These are phyloP conservation scores for Rhodotorula paludigena DNA, from an alignment of 768 basidiomycete genomes.

Conservation along the genomic window DNA sequence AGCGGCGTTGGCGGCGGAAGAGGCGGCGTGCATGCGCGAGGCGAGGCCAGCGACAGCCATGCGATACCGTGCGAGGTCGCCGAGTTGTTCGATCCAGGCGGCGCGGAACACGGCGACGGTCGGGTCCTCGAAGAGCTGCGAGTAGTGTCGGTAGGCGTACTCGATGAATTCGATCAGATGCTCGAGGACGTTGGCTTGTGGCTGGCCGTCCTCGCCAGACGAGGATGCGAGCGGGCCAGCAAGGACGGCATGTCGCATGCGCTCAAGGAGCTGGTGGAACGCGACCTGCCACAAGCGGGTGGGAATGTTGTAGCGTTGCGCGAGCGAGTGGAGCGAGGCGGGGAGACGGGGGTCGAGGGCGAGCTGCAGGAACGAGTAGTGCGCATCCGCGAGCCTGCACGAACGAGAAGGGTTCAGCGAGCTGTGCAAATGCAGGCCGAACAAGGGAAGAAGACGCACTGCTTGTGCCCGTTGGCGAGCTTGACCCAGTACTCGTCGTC, in stretches of 20 bases:
- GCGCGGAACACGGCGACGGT: slow-evolving; percentile 64
- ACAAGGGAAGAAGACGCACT: slow-evolving; percentile 53
- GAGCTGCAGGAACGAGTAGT: slow-evolving; percentile 79
- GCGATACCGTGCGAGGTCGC: slow-evolving; percentile 88
- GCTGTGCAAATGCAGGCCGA: slow-evolving; percentile 17
- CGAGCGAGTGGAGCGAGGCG: slow-evolving; percentile 78
- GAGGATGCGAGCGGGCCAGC: slow-evolving; percentile 43
- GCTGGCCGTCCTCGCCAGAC: not conserved
- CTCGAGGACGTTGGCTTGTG: slow-evolving; percentile 63
- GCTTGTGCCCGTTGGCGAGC: slow-evolving; percentile 64
- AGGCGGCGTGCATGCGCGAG: slow-evolving; percentile 18
- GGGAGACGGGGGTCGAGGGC: slow-evolving; percentile 83
- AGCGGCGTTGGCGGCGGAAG: no score
- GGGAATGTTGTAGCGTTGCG: slow-evolving; percentile 92
- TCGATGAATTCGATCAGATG: slow-evolving; percentile 91
- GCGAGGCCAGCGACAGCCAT: slow-evolving; percentile 80
- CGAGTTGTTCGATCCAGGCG: slow-evolving; percentile 93
- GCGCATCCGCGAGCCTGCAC: slow-evolving; percentile 85
- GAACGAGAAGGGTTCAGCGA: slow-evolving; percentile 66
- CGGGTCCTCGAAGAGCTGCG: slow-evolving; percentile 77
- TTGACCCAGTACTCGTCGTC: slow-evolving; percentile 50
- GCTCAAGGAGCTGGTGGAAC: slow-evolving; percentile 84
- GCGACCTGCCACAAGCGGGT: slow-evolving; percentile 85
- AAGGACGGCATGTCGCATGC: slow-evolving; percentile 77
- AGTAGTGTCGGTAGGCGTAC: slow-evolving; percentile 91